phyloP scores from a whole-genome alignment of 2,329 filamentous ascomycete species.

The Colletotrichum incanum region DNA sequence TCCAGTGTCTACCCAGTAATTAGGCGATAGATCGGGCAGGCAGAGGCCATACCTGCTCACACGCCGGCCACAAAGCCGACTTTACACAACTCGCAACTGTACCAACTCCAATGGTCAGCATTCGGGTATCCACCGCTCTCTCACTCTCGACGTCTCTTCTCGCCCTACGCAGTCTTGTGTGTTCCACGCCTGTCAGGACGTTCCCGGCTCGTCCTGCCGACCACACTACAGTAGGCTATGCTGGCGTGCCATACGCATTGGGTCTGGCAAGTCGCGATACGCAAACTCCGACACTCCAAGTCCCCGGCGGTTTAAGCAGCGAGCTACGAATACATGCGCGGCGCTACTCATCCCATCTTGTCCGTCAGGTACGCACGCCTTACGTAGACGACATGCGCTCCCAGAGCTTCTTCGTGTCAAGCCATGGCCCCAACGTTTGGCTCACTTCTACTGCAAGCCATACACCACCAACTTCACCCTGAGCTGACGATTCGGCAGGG shows the following conservation, averaged over 20 bases:
- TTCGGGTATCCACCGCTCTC: constrained; percentile 22
- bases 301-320: background rate
- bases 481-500: constrained; percentile 2
- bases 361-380: background rate
- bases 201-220: constrained; percentile 19
- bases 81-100: background rate
- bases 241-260: background rate
- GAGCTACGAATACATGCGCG: background rate
- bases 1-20: no score
- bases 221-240: background rate
- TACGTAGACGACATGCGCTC: constrained; percentile 25
- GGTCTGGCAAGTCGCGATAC: background rate
- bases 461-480: constrained; percentile 7
- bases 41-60: no score
- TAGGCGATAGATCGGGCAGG: background rate
- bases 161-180: constrained; percentile 13
- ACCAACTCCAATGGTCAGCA: background rate
- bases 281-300: background rate
- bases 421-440: constrained; percentile 22
- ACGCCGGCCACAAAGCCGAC: background rate
- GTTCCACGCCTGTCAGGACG: constrained; percentile 18
- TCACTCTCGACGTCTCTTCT: constrained; percentile 23
- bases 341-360: constrained; percentile 21
- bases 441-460: constrained; percentile 8
- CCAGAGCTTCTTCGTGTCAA: constrained; percentile 12